phyloP scores from a whole-genome alignment of 2,329 filamentous ascomycete genomes.

The Alternaria triticina region DNA sequence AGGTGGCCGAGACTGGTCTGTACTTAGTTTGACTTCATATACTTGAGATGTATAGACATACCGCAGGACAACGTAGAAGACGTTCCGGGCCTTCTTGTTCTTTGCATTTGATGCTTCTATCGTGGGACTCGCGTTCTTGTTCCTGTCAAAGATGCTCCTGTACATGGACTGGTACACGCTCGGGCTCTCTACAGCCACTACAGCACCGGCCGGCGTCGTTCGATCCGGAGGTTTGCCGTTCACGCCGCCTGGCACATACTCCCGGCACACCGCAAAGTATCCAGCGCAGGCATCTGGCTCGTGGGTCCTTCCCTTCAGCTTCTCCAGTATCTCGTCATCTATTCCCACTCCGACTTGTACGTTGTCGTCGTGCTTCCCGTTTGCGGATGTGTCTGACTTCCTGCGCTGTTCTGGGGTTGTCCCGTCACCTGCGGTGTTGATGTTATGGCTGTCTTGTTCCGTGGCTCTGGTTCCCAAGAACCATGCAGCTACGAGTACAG shows the following conservation, averaged over 20 bases:
- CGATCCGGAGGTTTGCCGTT: conserved; percentile 92
- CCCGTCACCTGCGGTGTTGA: not conserved
- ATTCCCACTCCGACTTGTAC: conserved; percentile 25
- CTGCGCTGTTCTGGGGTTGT: conserved; percentile 3
- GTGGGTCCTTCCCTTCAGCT: conserved; percentile 49
- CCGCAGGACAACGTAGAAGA: conserved; percentile 92
- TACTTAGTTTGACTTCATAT: conserved; percentile 11
- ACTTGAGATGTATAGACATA: conserved; percentile 49
- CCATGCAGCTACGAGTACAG: conserved; percentile 24
- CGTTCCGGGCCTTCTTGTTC: conserved; percentile 74
- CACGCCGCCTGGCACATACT: conserved; percentile 89
- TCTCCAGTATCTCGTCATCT: conserved; percentile 32
- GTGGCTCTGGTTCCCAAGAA: conserved; percentile 25
- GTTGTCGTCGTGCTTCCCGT: conserved; percentile 16
- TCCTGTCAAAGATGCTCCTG: conserved; percentile 87
- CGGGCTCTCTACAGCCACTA: conserved; percentile 79
- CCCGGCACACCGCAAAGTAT: conserved; percentile 93
- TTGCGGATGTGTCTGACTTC: conserved; percentile 19
- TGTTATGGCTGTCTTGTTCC: conserved; percentile 11
- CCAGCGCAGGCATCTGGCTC: conserved; percentile 83
- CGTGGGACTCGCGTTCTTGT: conserved; percentile 63
- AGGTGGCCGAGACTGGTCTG: conserved; percentile 72
- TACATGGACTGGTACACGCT: conserved; percentile 99
- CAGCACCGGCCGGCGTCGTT: conserved; percentile 78
- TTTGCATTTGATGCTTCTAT: conserved; percentile 61